Evolutionary conservation across 805 yeast species (phyloP), one percentile per base, ranked within the genome.

Genomic region (Myxozyma mucilagina): DNA sequence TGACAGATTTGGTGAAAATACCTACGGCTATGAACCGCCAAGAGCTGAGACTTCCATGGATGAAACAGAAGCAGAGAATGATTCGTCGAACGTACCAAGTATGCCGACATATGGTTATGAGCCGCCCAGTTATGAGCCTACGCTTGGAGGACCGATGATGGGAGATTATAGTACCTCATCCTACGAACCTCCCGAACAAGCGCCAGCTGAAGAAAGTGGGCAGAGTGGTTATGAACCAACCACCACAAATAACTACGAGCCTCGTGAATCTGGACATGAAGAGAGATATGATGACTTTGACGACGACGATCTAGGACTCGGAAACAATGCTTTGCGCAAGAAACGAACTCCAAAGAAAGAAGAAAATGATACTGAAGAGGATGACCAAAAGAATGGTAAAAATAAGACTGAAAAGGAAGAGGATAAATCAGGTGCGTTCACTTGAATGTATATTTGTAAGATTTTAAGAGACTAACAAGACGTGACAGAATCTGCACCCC

Each of bases 341-440:
- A 41, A 43, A 18, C 34, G 69, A 14, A 86, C 82, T 1, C 83
- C 79, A 16, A 82, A 79, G 18, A 82, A 79, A 36, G 78, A 74
- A 47, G 77, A 76, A 31, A 41, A 43, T 9, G 82, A 77, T 20
- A 78, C 79, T 29, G 78, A 75, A 16, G 79, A 77, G 20, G 68
- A 67, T 71, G 43, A 72, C 70, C 56, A 66, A 63, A 59, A 64
- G 61, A 56, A 69, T 68, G 63, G 65, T 63, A 53, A 69, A 43
- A 67, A 72, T 53, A 68, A 68, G 47, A 67, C 64, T 34, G 68
- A 72, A 70, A 45, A 72, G 70, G 53, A 64, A 65, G 54, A 64
- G 10, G 45, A 36, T 38, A 39, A 1, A 47, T 38, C 16, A 7
- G 11, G 8, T 14, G 20, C 4, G 18, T 7, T 18, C 2, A 11